Percentiles rank a stretch among this genome's conserved stretches.
phyloP scores from a whole-genome alignment of 768 basidiomycete genomes.

The Tephrocybe sp. region DNA sequence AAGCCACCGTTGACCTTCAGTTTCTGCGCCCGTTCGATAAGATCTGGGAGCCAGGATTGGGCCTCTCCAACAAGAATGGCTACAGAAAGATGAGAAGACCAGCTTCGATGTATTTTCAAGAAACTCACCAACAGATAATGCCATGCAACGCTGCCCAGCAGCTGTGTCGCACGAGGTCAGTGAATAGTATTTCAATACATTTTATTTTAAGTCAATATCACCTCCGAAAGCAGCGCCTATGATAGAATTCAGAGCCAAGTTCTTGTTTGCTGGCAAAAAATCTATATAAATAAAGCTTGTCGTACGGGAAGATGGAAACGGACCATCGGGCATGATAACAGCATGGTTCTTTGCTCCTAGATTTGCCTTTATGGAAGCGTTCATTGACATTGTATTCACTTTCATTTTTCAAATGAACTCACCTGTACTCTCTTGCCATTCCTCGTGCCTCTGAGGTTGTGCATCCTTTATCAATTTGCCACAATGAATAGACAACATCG shows the following conservation, averaged over 20 bases:
- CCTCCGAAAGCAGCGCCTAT: conserved; percentile 93
- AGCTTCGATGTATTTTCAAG: background rate
- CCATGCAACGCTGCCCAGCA: conserved; percentile 98
- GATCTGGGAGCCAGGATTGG: conserved; percentile 80
- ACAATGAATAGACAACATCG: background rate
- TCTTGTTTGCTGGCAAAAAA: conserved; percentile 77
- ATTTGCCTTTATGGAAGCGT: conserved; percentile 33
- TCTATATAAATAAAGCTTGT: background rate
- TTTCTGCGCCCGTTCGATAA: conserved; percentile 76
- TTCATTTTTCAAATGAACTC: conserved; percentile 9
- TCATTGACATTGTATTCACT: background rate
- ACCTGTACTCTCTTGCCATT: conserved; percentile 90
- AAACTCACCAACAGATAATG: conserved; percentile 79
- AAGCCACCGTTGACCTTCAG: conserved; percentile 91
- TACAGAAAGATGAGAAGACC: conserved; percentile 21
- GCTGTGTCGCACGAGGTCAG: conserved; percentile 42
- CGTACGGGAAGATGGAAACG: conserved; percentile 15
- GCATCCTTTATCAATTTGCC: conserved; percentile 6
- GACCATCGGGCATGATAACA: conserved; percentile 91
- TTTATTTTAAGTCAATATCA: conserved; percentile 37
- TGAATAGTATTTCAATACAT: conserved; percentile 4
- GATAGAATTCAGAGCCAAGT: conserved; percentile 88
- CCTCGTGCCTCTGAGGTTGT: conserved; percentile 60
- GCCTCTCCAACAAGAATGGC: conserved; percentile 83
- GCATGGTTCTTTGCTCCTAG: conserved; percentile 98